phyloP scores from a whole-genome alignment of 345 rosid species.

The Linum tenue region DNA sequence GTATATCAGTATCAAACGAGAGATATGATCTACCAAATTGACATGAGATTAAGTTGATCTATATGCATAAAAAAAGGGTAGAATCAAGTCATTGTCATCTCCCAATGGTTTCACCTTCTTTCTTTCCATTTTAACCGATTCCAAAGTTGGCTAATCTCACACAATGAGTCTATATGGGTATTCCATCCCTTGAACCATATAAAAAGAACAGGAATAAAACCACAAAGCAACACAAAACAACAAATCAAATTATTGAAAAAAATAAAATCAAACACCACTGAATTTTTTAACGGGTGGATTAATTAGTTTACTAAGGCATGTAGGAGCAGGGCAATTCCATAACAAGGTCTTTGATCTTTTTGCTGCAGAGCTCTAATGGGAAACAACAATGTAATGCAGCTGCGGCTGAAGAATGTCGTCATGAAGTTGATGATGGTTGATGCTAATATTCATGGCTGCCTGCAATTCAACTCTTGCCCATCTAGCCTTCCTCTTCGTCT shows the following conservation, averaged over 20 bases:
- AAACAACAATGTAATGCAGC: background rate
- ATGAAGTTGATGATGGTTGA: background rate
- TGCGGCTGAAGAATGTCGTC: background rate
- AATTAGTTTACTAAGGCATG: too few relatives aligned
- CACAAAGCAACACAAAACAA: background rate
- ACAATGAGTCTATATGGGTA: background rate
- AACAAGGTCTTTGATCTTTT: background rate
- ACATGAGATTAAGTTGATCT: too few relatives aligned
- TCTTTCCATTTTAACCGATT: too few relatives aligned
- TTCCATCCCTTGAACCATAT: background rate
- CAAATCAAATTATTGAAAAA: too few relatives aligned
- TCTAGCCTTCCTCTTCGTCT: slow-evolving; percentile 29
- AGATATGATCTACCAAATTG: too few relatives aligned
- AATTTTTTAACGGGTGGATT: too few relatives aligned
- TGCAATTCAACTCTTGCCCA: slow-evolving; percentile 42
- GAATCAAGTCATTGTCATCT: too few relatives aligned
- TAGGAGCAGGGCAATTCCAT: too few relatives aligned
- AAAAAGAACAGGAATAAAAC: background rate
- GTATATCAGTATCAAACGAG: too few relatives aligned
- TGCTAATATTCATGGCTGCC: slow-evolving; percentile 23
- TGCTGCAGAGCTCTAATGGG: background rate
- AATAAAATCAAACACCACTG: background rate
- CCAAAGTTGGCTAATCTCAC: too few relatives aligned
- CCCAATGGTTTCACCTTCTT: too few relatives aligned
- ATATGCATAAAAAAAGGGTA: too few relatives aligned